Conservation (phyloP, 345 rosid genomes). For the Combretum micranthum region DNA sequence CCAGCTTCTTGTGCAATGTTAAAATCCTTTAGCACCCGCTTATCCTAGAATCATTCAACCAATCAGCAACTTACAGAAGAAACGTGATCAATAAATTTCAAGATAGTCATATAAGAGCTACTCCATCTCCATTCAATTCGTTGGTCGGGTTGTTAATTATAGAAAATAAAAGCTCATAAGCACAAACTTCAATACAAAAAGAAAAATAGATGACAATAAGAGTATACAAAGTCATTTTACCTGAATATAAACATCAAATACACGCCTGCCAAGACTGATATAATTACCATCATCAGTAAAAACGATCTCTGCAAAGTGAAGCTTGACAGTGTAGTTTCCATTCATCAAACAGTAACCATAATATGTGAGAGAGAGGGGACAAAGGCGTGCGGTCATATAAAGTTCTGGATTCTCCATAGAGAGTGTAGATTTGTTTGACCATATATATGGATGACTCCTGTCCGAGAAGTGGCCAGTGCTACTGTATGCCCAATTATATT, state of each 20-base stretch:
- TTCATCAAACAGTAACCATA: constrained; percentile 9
- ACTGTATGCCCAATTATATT: constrained; percentile 1
- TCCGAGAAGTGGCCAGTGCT: constrained; percentile 9
- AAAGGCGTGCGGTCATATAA: constrained; percentile 2
- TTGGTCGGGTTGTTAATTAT: too few species aligned
- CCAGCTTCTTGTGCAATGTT: constrained; percentile 15
- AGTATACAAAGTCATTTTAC: background rate
- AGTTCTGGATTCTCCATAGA: background rate
- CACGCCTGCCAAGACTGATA: constrained; percentile 11
- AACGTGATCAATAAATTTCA: background rate
- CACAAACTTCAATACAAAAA: background rate
- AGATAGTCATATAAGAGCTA: background rate
- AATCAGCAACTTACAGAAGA: background rate
- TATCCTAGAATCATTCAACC: constrained; percentile 2
- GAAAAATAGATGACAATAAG: background rate
- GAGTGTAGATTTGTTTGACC: background rate
- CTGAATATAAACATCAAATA: constrained; percentile 10
- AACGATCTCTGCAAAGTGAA: constrained; percentile 13
- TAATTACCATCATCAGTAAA: background rate
- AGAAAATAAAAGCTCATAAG: too few species aligned
- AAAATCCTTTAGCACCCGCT: constrained; percentile 14
- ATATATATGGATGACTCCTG: background rate
- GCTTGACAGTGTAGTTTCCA: constrained; percentile 2
- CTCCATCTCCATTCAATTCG: too few species aligned
- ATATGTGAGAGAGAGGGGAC: constrained; percentile 5